These are phyloP conservation scores for Bruguiera hainesii DNA, from an alignment of 441 rosid genomes.

Conservation along the genomic window DNA sequence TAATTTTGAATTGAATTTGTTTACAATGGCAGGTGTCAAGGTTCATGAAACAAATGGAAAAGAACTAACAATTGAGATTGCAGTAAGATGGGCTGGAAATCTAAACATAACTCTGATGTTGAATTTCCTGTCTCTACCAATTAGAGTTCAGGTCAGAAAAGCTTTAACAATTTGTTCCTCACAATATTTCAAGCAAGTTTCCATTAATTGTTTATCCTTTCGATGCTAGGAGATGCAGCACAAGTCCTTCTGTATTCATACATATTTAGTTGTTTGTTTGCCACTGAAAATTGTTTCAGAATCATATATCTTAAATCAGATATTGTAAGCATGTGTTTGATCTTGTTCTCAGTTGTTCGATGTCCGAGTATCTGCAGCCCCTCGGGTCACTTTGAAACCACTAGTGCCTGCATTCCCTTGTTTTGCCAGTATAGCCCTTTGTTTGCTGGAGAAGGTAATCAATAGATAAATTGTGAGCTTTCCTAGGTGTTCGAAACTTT, in stretches of 20 bases:
- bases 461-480: not conserved
- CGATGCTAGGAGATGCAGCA: no score
- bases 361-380: conserved; percentile 27
- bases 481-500: not conserved
- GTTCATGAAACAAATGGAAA: conserved; percentile 35
- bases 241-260: no score
- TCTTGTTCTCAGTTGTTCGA: conserved; percentile 32
- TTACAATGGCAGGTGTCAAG: conserved; percentile 31
- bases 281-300: no score
- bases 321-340: not conserved
- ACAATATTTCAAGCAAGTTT: not conserved
- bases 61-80: conserved; percentile 36
- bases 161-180: conserved; percentile 8
- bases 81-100: conserved; percentile 45
- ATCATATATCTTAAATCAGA: not conserved
- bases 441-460: conserved; percentile 50
- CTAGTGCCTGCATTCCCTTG: conserved; percentile 43
- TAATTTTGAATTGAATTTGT: not conserved
- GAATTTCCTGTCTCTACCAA: conserved; percentile 21
- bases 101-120: conserved; percentile 35
- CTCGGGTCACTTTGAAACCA: conserved; percentile 37
- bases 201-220: no score
- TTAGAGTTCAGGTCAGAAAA: conserved; percentile 35
- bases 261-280: no score
- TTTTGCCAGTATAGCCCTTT: conserved; percentile 25